phyloP scores from a whole-genome alignment of 257 asterid species.

The Cinchona pubescens region DNA sequence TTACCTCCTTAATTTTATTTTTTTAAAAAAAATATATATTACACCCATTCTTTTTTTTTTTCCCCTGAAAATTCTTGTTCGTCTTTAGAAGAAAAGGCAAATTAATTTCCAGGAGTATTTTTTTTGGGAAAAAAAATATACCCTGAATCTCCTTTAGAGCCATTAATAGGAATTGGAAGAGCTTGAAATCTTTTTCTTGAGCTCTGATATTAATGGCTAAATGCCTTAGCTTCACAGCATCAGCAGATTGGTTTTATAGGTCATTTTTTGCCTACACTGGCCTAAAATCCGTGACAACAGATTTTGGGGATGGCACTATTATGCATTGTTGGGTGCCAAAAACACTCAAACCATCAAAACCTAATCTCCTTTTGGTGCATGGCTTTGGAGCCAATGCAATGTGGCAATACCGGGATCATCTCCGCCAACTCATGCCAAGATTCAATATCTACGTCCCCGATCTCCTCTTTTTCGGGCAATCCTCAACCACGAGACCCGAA shows the following conservation, averaged over 20 bases:
- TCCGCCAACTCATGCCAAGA: conserved; percentile 68
- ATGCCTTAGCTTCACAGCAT: conserved; percentile 80
- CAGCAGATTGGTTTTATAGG: conserved; percentile 75
- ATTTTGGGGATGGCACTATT: conserved; percentile 60
- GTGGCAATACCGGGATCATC: conserved; percentile 97
- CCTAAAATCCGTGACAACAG: conserved; percentile 57
- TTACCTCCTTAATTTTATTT: too few species aligned
- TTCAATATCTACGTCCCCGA: conserved; percentile 94
- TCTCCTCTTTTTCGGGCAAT: conserved; percentile 76
- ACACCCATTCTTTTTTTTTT: not conserved
- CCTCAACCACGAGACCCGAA: conserved; percentile 62
- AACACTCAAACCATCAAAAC: conserved; percentile 41
- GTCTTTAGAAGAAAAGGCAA: not conserved
- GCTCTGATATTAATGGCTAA: conserved; percentile 34
- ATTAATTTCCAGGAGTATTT: not conserved
- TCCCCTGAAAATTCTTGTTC: not conserved
- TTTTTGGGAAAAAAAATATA: not conserved
- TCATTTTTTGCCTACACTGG: conserved; percentile 76
- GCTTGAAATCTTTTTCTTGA: not conserved
- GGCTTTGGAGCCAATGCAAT: conserved; percentile 98
- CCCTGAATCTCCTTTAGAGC: not conserved
- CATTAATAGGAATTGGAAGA: not conserved
- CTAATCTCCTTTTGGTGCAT: conserved; percentile 67
- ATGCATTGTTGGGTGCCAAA: conserved; percentile 94
- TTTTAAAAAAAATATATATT: too few species aligned